Conservation (phyloP, 306 rosid genomes). For the Inga leiocalycina region DNA sequence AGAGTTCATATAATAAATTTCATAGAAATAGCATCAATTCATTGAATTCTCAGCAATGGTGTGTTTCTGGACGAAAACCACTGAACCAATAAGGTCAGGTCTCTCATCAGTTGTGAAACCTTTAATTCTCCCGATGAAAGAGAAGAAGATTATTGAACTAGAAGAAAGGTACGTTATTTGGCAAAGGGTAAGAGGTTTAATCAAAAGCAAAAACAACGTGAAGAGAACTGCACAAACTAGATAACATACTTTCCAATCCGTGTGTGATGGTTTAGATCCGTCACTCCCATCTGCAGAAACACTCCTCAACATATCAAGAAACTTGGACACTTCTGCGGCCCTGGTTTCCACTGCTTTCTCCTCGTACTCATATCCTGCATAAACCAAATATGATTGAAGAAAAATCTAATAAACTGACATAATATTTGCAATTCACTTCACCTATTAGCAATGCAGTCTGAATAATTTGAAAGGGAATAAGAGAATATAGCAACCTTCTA, state of each 20-base stretch:
- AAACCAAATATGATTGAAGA: conserved; percentile 20
- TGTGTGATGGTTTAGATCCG: conserved; percentile 41
- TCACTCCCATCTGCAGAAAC: conserved; percentile 46
- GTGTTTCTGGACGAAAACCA: conserved; percentile 16
- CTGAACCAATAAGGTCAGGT: conserved; percentile 15
- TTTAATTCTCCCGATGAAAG: conserved; percentile 2
- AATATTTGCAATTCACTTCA: conserved; percentile 13
- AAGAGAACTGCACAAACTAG: conserved; percentile 26
- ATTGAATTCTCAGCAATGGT: conserved; percentile 15
- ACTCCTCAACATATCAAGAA: conserved; percentile 91
- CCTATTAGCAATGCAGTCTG: background rate
- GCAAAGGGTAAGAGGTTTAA: background rate
- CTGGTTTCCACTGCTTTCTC: conserved; percentile 54
- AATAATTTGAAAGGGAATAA: conserved; percentile 18
- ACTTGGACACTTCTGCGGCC: conserved; percentile 67
- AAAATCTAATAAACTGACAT: background rate
- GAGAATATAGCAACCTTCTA: conserved; percentile 49
- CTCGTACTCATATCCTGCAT: conserved; percentile 49
- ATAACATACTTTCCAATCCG: conserved; percentile 88
- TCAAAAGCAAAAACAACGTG: conserved; percentile 17
- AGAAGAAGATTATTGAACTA: background rate
- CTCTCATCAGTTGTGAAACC: conserved; percentile 12
- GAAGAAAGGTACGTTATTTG: background rate
- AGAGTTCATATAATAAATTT: conserved; percentile 21
- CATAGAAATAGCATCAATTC: conserved; percentile 7